These are phyloP conservation scores for Truncatella angustata DNA, from an alignment of 2,329 filamentous ascomycete species.

Conservation along the genomic window DNA sequence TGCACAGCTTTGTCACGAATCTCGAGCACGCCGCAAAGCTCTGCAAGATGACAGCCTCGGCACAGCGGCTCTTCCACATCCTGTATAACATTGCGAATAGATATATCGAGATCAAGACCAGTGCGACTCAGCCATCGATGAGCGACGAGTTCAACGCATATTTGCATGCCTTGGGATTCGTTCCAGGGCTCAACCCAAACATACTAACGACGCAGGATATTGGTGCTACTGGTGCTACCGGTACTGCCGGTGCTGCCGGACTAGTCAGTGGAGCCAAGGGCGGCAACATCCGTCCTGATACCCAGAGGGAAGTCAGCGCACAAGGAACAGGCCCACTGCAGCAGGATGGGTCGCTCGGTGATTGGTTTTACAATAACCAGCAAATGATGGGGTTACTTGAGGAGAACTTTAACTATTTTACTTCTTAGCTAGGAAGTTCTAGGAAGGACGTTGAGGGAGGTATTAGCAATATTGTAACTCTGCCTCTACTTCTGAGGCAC, in stretches of 20 bases:
- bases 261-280: too few relatives aligned
- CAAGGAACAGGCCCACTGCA: conserved; percentile 31
- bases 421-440: too few relatives aligned
- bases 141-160: background rate
- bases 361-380: conserved; percentile 65
- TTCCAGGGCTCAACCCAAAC: background rate
- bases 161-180: background rate
- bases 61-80: conserved; percentile 61
- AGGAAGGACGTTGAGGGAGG: too few relatives aligned
- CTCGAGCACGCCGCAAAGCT: conserved; percentile 49
- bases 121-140: conserved; percentile 16
- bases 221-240: too few relatives aligned
- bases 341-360: conserved; percentile 41
- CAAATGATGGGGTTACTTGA: conserved; percentile 66
- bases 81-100: conserved; percentile 60
- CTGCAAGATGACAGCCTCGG: conserved; percentile 58
- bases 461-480: too few relatives aligned
- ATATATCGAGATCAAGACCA: conserved; percentile 55
- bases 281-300: background rate
- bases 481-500: too few relatives aligned
- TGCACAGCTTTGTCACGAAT: conserved; percentile 56
- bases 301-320: conserved; percentile 42
- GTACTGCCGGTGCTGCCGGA: too few relatives aligned
- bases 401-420: too few relatives aligned
- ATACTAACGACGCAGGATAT: too few relatives aligned